Conservation (phyloP, 768 basidiomycete species). For the Tubosaeta brunneosetosa region DNA sequence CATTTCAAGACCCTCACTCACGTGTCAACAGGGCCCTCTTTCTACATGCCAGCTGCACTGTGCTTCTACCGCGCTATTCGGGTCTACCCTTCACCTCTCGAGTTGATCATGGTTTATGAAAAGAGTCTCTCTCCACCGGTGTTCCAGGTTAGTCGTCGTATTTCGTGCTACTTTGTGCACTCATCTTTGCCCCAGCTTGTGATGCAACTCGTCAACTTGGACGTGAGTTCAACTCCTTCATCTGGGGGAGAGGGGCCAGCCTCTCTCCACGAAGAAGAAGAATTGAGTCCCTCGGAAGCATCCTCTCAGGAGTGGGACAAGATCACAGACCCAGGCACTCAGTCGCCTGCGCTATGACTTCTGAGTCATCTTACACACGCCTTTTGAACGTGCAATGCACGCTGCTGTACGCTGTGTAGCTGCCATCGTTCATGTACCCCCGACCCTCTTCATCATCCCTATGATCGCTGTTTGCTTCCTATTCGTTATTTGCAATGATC, state of each 20-base stretch:
- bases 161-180: neutral
- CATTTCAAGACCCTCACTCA: neutral
- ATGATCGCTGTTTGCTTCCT: constrained; percentile 18
- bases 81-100: constrained; percentile 92
- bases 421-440: constrained; percentile 23
- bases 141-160: constrained; percentile 55
- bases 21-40: constrained; percentile 59
- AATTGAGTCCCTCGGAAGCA: constrained; percentile 72
- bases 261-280: constrained; percentile 46
- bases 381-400: constrained; percentile 25
- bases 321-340: constrained; percentile 69
- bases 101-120: constrained; percentile 93
- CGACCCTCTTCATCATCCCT: constrained; percentile 12
- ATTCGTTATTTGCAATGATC: constrained; percentile 37
- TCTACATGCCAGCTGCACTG: constrained; percentile 75
- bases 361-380: constrained; percentile 24
- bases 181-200: constrained; percentile 45
- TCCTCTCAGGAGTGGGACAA: constrained; percentile 92
- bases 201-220: constrained; percentile 81
- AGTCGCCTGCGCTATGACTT: constrained; percentile 42
- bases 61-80: constrained; percentile 91
- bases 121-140: constrained; percentile 79
- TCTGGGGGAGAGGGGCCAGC: constrained; percentile 22
- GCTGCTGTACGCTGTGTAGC: constrained; percentile 31
- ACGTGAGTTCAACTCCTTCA: constrained; percentile 70